phyloP scores from a whole-genome alignment of 257 asterid species.

The Agastache rugosa region DNA sequence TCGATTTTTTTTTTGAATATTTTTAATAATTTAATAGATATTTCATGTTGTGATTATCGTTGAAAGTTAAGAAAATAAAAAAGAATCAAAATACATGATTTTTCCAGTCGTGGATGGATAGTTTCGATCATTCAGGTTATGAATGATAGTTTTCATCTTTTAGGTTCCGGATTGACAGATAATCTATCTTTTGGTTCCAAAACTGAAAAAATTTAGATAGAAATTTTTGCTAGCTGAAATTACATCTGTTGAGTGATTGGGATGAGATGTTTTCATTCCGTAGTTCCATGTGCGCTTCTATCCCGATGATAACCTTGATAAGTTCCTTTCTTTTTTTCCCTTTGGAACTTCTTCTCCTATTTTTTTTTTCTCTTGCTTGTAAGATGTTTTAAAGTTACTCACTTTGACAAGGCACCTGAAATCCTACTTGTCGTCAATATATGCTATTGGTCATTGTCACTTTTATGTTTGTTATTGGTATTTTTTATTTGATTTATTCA shows the following conservation, averaged over 20 bases:
- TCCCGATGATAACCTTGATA: background rate
- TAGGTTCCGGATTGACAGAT: background rate
- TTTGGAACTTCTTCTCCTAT: background rate
- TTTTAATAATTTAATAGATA: no score
- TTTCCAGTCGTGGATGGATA: no score
- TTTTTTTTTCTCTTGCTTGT: background rate
- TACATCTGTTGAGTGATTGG: no score
- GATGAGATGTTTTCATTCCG: background rate
- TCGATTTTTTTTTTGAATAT: no score
- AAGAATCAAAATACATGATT: no score
- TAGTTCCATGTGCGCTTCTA: background rate
- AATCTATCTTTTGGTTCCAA: background rate
- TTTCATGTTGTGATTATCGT: background rate
- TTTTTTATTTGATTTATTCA: constrained; percentile 5
- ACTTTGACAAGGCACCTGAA: background rate
- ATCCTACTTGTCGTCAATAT: background rate
- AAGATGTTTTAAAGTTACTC: background rate
- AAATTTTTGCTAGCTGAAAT: no score
- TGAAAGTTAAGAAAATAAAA: background rate
- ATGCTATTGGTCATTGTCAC: background rate
- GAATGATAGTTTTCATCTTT: background rate
- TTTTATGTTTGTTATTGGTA: constrained; percentile 11
- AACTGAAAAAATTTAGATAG: no score
- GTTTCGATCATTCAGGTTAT: no score
- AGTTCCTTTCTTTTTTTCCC: background rate